These are phyloP conservation scores for Leccinum rimulosum DNA, from an alignment of 768 basidiomycete genomes.

Conservation along the genomic window DNA sequence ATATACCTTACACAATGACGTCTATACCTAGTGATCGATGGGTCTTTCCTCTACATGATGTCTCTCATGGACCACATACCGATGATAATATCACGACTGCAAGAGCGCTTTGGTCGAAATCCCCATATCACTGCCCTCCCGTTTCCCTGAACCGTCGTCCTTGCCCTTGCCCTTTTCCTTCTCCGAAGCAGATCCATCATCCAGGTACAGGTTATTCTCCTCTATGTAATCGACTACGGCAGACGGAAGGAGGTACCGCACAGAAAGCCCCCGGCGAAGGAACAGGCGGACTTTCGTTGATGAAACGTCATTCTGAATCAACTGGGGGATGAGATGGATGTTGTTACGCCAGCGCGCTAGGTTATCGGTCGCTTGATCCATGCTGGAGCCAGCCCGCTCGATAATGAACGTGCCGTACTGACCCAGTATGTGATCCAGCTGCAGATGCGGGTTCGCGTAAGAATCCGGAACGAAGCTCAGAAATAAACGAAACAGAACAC, in stretches of 20 bases:
- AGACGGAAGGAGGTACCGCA: conserved; percentile 87
- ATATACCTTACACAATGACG: not conserved
- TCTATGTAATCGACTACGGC: conserved; percentile 95
- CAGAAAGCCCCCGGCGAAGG: conserved; percentile 74
- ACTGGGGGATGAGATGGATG: conserved; percentile 88
- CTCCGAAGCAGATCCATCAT: conserved; percentile 44
- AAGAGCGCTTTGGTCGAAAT: conserved; percentile 7
- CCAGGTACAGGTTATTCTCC: conserved; percentile 71
- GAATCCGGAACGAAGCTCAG: conserved; percentile 9
- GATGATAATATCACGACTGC: conserved; percentile 6
- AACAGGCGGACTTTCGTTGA: conserved; percentile 89
- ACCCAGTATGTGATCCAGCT: conserved; percentile 96
- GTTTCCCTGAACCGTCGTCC: conserved; percentile 30
- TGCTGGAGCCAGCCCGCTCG: conserved; percentile 90
- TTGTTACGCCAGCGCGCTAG: conserved; percentile 78
- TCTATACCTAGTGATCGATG: not conserved
- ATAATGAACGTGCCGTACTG: conserved; percentile 93
- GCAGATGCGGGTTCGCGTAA: conserved; percentile 12
- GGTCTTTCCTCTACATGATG: not conserved
- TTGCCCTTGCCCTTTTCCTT: conserved; percentile 40
- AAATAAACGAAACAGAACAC: conserved; percentile 2
- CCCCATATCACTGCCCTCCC: conserved; percentile 19
- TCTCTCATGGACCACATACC: not conserved
- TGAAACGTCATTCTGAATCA: conserved; percentile 96
- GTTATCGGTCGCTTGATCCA: conserved; percentile 77